Conservation (phyloP, 768 basidiomycete species). For the Sarcodon aspratus region DNA sequence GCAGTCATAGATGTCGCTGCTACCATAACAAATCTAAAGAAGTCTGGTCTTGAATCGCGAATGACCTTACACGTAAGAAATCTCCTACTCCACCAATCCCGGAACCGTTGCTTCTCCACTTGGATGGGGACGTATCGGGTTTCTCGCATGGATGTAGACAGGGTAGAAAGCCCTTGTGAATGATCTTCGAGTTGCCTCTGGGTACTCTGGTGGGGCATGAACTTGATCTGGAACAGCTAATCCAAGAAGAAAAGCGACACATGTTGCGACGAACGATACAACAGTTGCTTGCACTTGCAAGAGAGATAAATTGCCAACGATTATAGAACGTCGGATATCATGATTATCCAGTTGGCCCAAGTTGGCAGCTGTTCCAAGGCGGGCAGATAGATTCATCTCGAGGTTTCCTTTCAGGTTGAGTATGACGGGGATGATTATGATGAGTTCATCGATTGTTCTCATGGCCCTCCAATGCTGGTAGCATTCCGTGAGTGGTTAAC, state of each 20-base stretch:
- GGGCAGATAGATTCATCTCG: constrained; percentile 96
- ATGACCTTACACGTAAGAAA: background rate
- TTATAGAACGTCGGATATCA: constrained; percentile 43
- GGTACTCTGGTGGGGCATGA: constrained; percentile 6
- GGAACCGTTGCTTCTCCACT: constrained; percentile 9
- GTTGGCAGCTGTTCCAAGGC: constrained; percentile 91
- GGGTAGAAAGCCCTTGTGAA: background rate
- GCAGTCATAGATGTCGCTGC: constrained; percentile 72
- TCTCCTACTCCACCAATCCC: constrained; percentile 24
- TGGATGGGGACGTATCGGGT: background rate
- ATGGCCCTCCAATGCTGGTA: constrained; percentile 80
- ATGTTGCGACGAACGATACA: constrained; percentile 80
- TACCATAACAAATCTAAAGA: constrained; percentile 60
- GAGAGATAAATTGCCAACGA: constrained; percentile 74
- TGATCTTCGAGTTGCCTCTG: background rate
- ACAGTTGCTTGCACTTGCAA: constrained; percentile 90
- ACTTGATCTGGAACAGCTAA: constrained; percentile 35
- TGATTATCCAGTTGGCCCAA: constrained; percentile 84
- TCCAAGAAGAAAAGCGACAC: constrained; percentile 65
- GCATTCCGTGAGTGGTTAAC: background rate
- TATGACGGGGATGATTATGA: constrained; percentile 91
- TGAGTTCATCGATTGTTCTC: constrained; percentile 83
- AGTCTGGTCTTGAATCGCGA: constrained; percentile 2
- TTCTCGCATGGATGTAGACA: background rate
- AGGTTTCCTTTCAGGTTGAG: constrained; percentile 97